Base-by-base conservation (phyloP, 2,329 filamentous ascomycete species). In the Colletotrichum noveboracense region DNA sequence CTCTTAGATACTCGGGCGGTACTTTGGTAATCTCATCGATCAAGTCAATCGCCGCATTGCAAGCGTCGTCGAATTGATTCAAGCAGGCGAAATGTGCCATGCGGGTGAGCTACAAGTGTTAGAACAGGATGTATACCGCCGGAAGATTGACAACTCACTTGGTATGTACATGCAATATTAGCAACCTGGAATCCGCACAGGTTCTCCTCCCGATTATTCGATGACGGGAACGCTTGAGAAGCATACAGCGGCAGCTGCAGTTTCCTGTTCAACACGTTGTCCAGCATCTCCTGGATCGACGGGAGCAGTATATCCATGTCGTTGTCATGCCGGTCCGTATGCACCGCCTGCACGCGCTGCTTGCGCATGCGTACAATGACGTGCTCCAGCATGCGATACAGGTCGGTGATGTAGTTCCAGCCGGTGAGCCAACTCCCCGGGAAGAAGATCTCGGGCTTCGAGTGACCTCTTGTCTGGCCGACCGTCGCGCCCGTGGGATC, bases 341-440 rank as follows among this genome's bases (percentile, higher is more conserved):
- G 43, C 14, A 76, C 67, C 24, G 75, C 74, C 66, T 74, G 71
- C 32, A 78, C 75, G 10, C 71, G 65, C 34, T 58, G 56, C 62
- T 77, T 68, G 55, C 69, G 43, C 78, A 77, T 16, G 13, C 78
- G 79, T n/a, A 77, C 80, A 60, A 84, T 74, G 13, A 86, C 87
- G 76, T 91, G 89, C 78, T 91, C 90, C 18, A 92, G 81, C 10
- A 91, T 84, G 7, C 89, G 87, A 78, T 91, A 91, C 0, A 91
- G 81, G 78, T 91, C 89, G 1, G 88, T 90, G 8, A 87, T 89
- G 74, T 90, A 91, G 80, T 91, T 91, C 89, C 88, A 91, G 21
- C 90, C 90, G 56, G 85, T 84, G 9, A 91, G 81, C 90, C 90
- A 91, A 72, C 77, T 76, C 18, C 77, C 77, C 8, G 62, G 67